Conservation (phyloP, 2,329 filamentous ascomycete species). For the Aspergillus piperis region DNA sequence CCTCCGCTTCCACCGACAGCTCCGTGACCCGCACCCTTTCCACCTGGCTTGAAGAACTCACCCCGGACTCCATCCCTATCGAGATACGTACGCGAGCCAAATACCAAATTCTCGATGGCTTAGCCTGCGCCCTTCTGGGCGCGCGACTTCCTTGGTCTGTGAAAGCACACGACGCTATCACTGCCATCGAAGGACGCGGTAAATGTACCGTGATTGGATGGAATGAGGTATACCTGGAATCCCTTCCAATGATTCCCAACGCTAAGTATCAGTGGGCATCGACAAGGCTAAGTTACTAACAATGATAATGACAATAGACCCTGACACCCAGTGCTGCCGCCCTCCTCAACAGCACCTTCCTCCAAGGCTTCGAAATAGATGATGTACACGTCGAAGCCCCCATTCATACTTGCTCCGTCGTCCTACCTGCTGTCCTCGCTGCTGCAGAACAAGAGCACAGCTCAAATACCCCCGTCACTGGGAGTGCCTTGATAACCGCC, state of each 20-base stretch:
- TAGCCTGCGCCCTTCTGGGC: slow-evolving; percentile 44
- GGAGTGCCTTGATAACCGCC: slow-evolving; percentile 37
- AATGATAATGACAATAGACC: slow-evolving; percentile 32
- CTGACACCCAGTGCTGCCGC: slow-evolving; percentile 37
- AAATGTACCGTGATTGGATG: slow-evolving; percentile 22
- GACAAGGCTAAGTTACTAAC: not conserved
- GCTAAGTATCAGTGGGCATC: slow-evolving; percentile 23
- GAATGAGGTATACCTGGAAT: slow-evolving; percentile 11
- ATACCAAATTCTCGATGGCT: slow-evolving; percentile 47
- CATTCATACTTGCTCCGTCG: slow-evolving; percentile 40
- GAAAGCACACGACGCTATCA: slow-evolving; percentile 34
- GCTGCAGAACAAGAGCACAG: slow-evolving; percentile 14
- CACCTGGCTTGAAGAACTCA: not conserved
- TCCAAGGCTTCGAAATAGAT: slow-evolving; percentile 49
- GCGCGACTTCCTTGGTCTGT: slow-evolving; percentile 46
- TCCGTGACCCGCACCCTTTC: slow-evolving; percentile 8
- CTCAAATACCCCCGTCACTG: slow-evolving; percentile 16
- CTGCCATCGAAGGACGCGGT: slow-evolving; percentile 35
- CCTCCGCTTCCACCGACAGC: not conserved
- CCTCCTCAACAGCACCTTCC: slow-evolving; percentile 46
- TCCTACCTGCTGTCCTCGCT: slow-evolving; percentile 46
- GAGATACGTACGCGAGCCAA: slow-evolving; percentile 24
- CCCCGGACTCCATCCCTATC: not conserved
- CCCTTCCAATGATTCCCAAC: too few species aligned
- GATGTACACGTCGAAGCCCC: slow-evolving; percentile 47